Conservation (phyloP, 306 rosid genomes). For the Trichosanthes cucumerina region DNA sequence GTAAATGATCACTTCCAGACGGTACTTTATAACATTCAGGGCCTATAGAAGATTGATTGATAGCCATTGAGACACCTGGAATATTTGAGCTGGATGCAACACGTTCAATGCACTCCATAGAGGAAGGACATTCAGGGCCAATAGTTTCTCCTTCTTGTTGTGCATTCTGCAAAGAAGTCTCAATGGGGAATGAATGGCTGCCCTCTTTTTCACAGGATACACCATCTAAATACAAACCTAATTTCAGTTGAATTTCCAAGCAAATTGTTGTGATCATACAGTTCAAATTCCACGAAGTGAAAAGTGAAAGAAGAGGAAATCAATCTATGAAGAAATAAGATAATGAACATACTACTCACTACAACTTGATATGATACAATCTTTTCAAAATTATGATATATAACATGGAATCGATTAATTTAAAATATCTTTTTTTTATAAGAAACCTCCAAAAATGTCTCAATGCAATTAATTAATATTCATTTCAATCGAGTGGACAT, state of each 20-base stretch:
- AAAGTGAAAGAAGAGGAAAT: neutral
- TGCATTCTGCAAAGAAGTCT: constrained; percentile 43
- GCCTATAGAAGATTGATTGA: constrained; percentile 59
- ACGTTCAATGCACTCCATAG: constrained; percentile 44
- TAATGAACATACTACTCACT: neutral
- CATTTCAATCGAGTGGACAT: neutral
- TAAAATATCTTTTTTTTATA: no score
- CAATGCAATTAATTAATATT: neutral
- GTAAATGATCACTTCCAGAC: constrained; percentile 47
- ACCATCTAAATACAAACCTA: constrained; percentile 28
- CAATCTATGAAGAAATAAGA: neutral
- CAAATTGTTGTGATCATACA: neutral
- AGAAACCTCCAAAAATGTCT: no score
- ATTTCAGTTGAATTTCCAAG: constrained; percentile 22
- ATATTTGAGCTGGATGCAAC: constrained; percentile 68
- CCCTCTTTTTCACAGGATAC: constrained; percentile 46
- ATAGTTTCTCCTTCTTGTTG: constrained; percentile 29
- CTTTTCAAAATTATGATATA: neutral
- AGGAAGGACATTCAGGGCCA: constrained; percentile 42
- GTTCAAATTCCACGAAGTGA: neutral
- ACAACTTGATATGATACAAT: neutral
- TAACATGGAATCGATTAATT: neutral
- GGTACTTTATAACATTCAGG: constrained; percentile 54
- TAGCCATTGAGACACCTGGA: constrained; percentile 60
- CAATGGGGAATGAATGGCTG: constrained; percentile 28